phyloP scores from a whole-genome alignment of 1,139 yeast species.

The Casaregolazyma suthepensis region DNA sequence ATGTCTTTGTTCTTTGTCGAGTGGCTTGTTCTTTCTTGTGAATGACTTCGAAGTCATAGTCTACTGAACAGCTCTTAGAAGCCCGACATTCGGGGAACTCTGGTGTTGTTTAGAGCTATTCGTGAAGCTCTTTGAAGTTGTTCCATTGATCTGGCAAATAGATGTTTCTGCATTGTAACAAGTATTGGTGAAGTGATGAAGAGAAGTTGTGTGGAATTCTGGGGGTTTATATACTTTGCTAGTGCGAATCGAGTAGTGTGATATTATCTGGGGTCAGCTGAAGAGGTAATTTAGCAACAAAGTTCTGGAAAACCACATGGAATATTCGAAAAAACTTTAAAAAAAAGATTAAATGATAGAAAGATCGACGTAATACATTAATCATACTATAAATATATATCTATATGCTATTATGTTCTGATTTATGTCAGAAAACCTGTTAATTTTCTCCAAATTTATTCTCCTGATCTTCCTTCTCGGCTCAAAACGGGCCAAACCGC shows the following conservation, averaged over 20 bases:
- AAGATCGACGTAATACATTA: not conserved
- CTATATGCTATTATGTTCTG: too few relatives aligned
- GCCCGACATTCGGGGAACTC: not conserved
- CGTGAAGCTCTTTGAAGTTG: not conserved
- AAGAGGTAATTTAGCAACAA: not conserved
- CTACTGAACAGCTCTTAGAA: not conserved
- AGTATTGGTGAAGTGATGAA: not conserved
- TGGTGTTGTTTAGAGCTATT: not conserved
- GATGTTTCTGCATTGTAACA: not conserved
- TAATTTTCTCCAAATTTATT: too few relatives aligned
- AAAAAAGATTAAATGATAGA: too few relatives aligned
- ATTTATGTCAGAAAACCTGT: too few relatives aligned
- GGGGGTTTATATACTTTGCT: not conserved
- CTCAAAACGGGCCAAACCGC: too few relatives aligned
- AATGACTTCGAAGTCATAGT: not conserved
- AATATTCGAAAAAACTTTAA: not conserved
- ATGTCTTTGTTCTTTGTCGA: too few relatives aligned
- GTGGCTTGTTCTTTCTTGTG: too few relatives aligned
- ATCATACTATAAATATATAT: too few relatives aligned
- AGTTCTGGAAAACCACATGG: not conserved
- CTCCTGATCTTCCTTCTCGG: too few relatives aligned
- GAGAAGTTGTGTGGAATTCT: not conserved
- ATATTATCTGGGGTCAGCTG: not conserved
- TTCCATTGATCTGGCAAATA: not conserved
- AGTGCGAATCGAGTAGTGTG: not conserved